These are phyloP conservation scores for Trametes gibbosa DNA, from an alignment of 768 basidiomycete species.

Conservation along the genomic window DNA sequence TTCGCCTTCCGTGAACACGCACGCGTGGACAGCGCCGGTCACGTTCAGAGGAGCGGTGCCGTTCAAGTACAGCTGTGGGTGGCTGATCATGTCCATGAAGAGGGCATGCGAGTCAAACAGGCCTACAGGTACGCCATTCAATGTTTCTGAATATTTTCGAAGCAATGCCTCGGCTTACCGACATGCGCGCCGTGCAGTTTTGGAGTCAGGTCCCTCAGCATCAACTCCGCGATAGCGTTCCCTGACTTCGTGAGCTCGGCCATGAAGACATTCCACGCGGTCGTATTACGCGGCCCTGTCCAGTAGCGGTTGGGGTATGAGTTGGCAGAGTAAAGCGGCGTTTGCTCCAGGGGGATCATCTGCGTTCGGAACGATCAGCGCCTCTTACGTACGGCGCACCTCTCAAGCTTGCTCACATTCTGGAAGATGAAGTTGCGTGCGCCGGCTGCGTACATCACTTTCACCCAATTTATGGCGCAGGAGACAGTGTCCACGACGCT, in stretches of 20 bases:
- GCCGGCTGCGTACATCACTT: constrained; percentile 51
- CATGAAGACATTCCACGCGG: constrained; percentile 36
- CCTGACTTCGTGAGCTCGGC: constrained; percentile 30
- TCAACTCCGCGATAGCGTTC: constrained; percentile 29
- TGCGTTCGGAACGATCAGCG: constrained; percentile 16
- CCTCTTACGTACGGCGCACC: no score
- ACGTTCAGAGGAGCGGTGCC: constrained; percentile 62
- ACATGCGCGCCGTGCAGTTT: constrained; percentile 47
- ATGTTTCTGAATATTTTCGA: not conserved
- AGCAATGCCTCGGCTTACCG: constrained; percentile 47
- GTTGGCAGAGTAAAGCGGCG: constrained; percentile 31
- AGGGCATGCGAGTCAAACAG: constrained; percentile 61
- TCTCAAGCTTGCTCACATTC: constrained; percentile 46
- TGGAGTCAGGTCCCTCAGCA: constrained; percentile 26
- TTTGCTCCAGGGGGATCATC: constrained; percentile 36
- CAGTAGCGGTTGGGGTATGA: constrained; percentile 35
- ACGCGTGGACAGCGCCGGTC: constrained; percentile 49
- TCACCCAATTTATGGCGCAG: constrained; percentile 63
- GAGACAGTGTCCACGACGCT: constrained; percentile 55
- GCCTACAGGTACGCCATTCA: constrained; percentile 32
- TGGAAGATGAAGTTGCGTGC: constrained; percentile 70
- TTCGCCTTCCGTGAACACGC: constrained; percentile 41
- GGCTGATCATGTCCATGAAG: constrained; percentile 56
- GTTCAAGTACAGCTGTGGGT: constrained; percentile 55
- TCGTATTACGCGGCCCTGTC: constrained; percentile 31